Conservation (phyloP, 139 green algal species). For the Pseudopediastrum boryanum region DNA sequence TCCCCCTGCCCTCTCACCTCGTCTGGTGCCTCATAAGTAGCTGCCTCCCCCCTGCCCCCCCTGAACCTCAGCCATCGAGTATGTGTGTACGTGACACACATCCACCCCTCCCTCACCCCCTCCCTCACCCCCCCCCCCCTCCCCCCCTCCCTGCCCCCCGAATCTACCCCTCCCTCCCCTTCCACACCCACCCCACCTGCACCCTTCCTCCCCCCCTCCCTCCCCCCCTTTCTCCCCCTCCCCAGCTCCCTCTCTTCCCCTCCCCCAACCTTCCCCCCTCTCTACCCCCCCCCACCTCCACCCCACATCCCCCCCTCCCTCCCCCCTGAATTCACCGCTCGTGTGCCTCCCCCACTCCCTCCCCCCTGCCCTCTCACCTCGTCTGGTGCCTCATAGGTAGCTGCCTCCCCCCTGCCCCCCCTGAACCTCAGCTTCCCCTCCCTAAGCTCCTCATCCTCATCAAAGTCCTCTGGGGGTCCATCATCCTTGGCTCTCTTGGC, state of each 20-base stretch:
- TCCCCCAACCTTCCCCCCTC: too few relatives aligned
- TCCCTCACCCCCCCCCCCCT: too few relatives aligned
- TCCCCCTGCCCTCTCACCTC: slow-evolving; percentile 46
- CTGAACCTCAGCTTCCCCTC: slow-evolving; percentile 77
- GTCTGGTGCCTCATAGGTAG: slow-evolving; percentile 78
- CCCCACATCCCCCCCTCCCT: too few relatives aligned
- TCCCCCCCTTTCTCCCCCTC: too few relatives aligned
- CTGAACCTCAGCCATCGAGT: slow-evolving; percentile 61
- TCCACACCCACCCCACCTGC: too few relatives aligned
- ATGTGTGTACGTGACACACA: too few relatives aligned
- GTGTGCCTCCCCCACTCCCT: not conserved
- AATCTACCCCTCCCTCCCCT: too few relatives aligned
- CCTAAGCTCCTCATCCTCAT: slow-evolving; percentile 65
- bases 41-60: slow-evolving; percentile 68
- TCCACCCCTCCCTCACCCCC: too few relatives aligned
- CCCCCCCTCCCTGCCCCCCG: too few relatives aligned
- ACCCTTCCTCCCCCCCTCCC: too few relatives aligned
- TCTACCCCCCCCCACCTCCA: too few relatives aligned
- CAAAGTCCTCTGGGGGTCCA: not conserved
- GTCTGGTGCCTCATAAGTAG: slow-evolving; percentile 78
- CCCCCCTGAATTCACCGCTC: not conserved
- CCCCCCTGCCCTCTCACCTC: slow-evolving; percentile 45
- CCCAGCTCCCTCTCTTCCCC: too few relatives aligned
- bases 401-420: slow-evolving; percentile 68
- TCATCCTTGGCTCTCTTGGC: slow-evolving; percentile 22